Conservation (phyloP, 306 rosid genomes). For the Citrullus mucosospermus region DNA sequence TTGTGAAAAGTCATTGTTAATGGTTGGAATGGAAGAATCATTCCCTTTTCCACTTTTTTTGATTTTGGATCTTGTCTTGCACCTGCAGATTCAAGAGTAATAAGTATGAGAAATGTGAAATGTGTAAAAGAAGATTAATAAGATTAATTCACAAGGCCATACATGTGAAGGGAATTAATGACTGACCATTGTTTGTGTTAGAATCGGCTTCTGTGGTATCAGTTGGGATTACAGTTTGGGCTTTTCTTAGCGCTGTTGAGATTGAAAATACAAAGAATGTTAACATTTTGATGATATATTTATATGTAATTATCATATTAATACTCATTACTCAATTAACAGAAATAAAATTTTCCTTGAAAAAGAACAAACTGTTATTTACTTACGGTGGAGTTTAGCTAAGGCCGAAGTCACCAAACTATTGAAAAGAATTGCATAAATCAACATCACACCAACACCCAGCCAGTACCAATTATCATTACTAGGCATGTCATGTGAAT, state of each 20-base stretch:
- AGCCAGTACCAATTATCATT: conserved; percentile 65
- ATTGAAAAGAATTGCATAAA: conserved; percentile 49
- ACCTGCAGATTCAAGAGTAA: conserved; percentile 23
- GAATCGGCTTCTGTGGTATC: conserved; percentile 32
- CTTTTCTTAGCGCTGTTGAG: conserved; percentile 40
- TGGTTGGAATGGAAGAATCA: conserved; percentile 91
- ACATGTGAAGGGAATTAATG: conserved; percentile 1
- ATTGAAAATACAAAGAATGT: background rate
- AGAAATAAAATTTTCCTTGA: background rate
- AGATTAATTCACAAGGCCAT: background rate
- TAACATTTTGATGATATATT: background rate
- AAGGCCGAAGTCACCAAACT: conserved; percentile 50
- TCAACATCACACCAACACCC: conserved; percentile 32
- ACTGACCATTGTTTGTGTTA: conserved; percentile 26
- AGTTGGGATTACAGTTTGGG: conserved; percentile 33
- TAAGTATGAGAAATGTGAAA: conserved; percentile 1
- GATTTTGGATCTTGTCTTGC: conserved; percentile 1
- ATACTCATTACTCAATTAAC: background rate
- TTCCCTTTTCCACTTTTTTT: conserved; percentile 40
- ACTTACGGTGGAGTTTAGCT: conserved; percentile 72
- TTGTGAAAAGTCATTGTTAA: conserved; percentile 79
- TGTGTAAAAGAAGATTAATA: background rate
- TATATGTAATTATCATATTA: background rate
- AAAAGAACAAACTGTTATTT: background rate
- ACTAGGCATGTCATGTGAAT: conserved; percentile 35